A percentile compares a stretch with the other conserved stretches of the same genome.
Conservation (phyloP, 75 land plant species). For the Picea glauca region DNA sequence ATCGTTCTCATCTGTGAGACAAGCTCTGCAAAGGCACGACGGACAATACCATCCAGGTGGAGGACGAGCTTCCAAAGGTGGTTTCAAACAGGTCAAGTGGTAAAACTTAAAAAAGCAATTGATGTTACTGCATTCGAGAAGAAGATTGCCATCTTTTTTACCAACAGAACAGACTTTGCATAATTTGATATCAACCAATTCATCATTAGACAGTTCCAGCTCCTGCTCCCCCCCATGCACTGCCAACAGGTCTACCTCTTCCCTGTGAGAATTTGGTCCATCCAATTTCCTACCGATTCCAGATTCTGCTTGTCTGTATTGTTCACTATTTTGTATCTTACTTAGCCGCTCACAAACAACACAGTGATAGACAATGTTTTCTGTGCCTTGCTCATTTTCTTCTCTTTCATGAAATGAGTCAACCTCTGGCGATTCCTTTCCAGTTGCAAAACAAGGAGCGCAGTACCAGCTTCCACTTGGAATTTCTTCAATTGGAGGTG, state of each 20-base stretch:
- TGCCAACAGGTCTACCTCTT: constrained; percentile 7
- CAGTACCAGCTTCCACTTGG: constrained; percentile 22
- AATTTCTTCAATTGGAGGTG: not conserved
- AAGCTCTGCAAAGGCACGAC: constrained; percentile 78
- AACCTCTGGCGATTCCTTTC: constrained; percentile 4
- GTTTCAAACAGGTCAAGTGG: constrained; percentile 54
- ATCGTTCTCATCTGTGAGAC: constrained; percentile 69
- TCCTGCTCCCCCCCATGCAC: not conserved
- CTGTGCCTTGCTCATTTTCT: not conserved
- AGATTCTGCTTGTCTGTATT: not conserved
- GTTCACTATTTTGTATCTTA: constrained; percentile 6
- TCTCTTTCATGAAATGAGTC: constrained; percentile 3
- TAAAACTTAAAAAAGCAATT: constrained; percentile 43
- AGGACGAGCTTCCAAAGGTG: constrained; percentile 27
- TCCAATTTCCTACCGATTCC: too few relatives aligned
- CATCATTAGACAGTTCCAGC: not conserved
- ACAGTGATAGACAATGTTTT: constrained; percentile 6
- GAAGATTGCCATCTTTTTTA: constrained; percentile 16
- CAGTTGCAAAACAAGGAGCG: constrained; percentile 2
- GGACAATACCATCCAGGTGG: constrained; percentile 72
- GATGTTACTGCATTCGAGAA: constrained; percentile 28
- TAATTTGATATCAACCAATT: not conserved
- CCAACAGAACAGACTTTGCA: constrained; percentile 49
- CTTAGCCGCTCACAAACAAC: constrained; percentile 9
- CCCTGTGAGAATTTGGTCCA: constrained; percentile 5